These are phyloP conservation scores for Annulohypoxylon maeteangense DNA, from an alignment of 495 filamentous ascomycete species.

Conservation along the genomic window DNA sequence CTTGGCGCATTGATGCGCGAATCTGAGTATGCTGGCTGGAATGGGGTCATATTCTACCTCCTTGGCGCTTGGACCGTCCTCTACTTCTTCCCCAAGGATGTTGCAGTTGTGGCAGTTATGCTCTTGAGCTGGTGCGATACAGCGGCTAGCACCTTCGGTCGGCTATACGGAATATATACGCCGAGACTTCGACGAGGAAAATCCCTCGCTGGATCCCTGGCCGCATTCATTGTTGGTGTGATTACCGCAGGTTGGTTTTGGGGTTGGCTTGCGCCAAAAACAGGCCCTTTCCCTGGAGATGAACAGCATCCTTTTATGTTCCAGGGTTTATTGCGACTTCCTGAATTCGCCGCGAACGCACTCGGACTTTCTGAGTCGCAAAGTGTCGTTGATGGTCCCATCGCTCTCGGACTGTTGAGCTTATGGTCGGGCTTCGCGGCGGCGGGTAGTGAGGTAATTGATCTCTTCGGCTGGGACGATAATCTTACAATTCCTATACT, in stretches of 20 bases:
- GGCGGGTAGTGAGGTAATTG: slow-evolving; percentile 87
- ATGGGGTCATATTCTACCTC: slow-evolving; percentile 97
- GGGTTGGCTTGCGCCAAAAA: slow-evolving; percentile 81
- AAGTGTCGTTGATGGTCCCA: slow-evolving; percentile 67
- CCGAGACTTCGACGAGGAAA: slow-evolving; percentile 86
- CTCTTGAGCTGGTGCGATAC: slow-evolving; percentile 98
- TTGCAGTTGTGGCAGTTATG: slow-evolving; percentile 88
- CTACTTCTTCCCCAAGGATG: slow-evolving; percentile 89
- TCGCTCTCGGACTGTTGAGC: slow-evolving; percentile 87
- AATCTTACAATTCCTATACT: slow-evolving; percentile 96
- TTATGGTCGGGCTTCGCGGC: slow-evolving; percentile 88
- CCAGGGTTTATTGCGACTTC: slow-evolving; percentile 74
- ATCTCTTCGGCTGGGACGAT: slow-evolving; percentile 93
- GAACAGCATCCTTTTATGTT: slow-evolving; percentile 80
- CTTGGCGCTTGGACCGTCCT: slow-evolving; percentile 88
- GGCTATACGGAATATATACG: slow-evolving; percentile 88
- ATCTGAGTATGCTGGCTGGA: slow-evolving; percentile 89
- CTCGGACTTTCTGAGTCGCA: slow-evolving; percentile 60
- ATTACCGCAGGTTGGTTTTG: slow-evolving; percentile 85
- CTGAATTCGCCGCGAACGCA: slow-evolving; percentile 62
- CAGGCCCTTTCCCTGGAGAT: slow-evolving; percentile 72
- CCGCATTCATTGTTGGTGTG: slow-evolving; percentile 83
- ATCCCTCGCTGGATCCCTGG: slow-evolving; percentile 87
- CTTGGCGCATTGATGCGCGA: slow-evolving; percentile 96
- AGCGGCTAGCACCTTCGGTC: slow-evolving; percentile 91